A percentile compares a stretch with the other conserved stretches of the same genome.
Evolutionary conservation across 768 basidiomycete species (phyloP).

Genomic region (Tulasnella sp.): DNA sequence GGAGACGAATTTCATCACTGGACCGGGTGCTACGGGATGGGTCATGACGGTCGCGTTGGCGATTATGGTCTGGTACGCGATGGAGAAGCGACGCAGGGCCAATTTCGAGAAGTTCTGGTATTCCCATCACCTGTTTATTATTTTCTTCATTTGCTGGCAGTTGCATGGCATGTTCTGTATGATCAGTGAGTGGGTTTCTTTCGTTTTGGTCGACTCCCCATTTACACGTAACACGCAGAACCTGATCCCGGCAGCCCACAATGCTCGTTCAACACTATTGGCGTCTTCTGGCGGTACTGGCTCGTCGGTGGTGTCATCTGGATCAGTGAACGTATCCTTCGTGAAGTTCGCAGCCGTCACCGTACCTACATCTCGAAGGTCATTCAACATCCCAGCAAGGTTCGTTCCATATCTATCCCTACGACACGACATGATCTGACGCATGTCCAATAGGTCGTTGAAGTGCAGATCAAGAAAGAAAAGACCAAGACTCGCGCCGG

Average conservation of each 20-base stretch:
- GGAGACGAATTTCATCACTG: slow-evolving; percentile 20
- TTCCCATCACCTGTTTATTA: slow-evolving; percentile 74
- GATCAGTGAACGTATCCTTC: slow-evolving; percentile 78
- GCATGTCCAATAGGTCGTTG: slow-evolving; percentile 89
- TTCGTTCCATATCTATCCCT: slow-evolving; percentile 44
- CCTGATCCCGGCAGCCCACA: slow-evolving; percentile 65
- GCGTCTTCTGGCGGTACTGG: slow-evolving; percentile 98
- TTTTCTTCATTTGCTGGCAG: slow-evolving; percentile 93
- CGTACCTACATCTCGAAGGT: slow-evolving; percentile 47
- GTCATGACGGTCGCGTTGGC: slow-evolving; percentile 43
- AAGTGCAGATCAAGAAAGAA: slow-evolving; percentile 96
- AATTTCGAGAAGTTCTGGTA: slow-evolving; percentile 89
- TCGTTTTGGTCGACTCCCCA: neutral
- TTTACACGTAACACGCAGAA: slow-evolving; percentile 25
- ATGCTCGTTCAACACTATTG: slow-evolving; percentile 74
- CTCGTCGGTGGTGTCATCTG: slow-evolving; percentile 74
- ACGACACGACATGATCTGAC: slow-evolving; percentile 94
- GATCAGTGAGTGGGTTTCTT: slow-evolving; percentile 39
- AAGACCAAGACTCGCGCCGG: slow-evolving; percentile 71
- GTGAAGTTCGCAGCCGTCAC: slow-evolving; percentile 85
- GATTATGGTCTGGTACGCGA: slow-evolving; percentile 33
- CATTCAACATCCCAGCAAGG: slow-evolving; percentile 24
- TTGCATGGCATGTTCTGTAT: slow-evolving; percentile 95
- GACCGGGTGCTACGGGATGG: slow-evolving; percentile 34
- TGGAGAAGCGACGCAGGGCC: slow-evolving; percentile 63